A percentile compares a stretch with the other conserved stretches of the same genome.
phyloP scores from a whole-genome alignment of 2,329 filamentous ascomycete genomes.

The Pseudopyricularia javanii region DNA sequence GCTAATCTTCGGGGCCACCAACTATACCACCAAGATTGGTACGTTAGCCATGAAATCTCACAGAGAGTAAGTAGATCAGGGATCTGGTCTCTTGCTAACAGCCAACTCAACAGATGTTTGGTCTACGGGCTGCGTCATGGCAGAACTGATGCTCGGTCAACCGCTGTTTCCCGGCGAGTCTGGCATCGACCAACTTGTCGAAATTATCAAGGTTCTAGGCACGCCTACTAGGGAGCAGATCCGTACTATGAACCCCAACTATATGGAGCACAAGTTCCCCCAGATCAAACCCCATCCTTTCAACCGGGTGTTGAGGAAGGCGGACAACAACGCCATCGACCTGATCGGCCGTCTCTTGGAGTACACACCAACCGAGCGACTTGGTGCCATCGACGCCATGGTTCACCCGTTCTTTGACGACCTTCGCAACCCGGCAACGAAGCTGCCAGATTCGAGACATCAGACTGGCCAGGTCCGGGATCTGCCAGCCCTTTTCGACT shows the following conservation, averaged over 20 bases:
- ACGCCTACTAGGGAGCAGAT: conserved; percentile 97
- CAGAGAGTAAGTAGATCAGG: not conserved
- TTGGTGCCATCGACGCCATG: conserved; percentile 92
- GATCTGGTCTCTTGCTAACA: not conserved
- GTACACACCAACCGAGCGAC: conserved; percentile 92
- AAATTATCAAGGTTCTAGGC: conserved; percentile 98
- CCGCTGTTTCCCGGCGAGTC: conserved; percentile 97
- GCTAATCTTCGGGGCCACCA: conserved; percentile 95
- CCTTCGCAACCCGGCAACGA: conserved; percentile 79
- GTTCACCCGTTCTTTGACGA: conserved; percentile 98
- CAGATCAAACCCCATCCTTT: conserved; percentile 99
- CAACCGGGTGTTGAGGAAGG: conserved; percentile 98
- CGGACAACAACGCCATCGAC: conserved; percentile 83
- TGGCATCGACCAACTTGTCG: conserved; percentile 94
- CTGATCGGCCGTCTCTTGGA: conserved; percentile 87
- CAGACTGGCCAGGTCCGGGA: conserved; percentile 69
- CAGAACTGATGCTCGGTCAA: conserved; percentile 96
- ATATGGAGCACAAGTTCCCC: conserved; percentile 99
- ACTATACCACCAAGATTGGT: conserved; percentile 99
- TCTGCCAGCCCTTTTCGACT: conserved; percentile 81
- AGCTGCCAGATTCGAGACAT: conserved; percentile 88
- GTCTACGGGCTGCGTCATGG: conserved; percentile 99
- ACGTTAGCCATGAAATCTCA: conserved; percentile 23
- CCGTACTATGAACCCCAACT: conserved; percentile 99
- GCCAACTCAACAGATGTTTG: conserved; percentile 63